These are phyloP conservation scores for Croton setiger DNA, from an alignment of 441 rosid genomes.

Conservation along the genomic window DNA sequence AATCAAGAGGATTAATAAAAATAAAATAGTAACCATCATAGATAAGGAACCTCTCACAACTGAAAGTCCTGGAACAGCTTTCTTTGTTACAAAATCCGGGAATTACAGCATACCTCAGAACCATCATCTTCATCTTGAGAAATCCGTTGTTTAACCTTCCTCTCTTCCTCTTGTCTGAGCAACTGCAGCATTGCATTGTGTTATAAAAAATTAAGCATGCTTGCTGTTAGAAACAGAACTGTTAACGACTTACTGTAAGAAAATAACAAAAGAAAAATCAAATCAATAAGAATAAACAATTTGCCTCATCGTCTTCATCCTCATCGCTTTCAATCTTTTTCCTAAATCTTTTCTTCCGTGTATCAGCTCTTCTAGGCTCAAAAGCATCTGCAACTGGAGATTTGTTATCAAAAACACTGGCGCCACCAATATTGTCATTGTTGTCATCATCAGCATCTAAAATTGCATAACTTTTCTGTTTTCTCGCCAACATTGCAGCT, in stretches of 20 bases:
- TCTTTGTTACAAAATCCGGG: background rate
- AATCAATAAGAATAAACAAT: constrained; percentile 25
- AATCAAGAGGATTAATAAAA: background rate
- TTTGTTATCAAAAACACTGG: constrained; percentile 26
- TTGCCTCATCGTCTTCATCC: constrained; percentile 73
- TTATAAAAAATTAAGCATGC: constrained; percentile 13
- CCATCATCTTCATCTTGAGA: constrained; percentile 61
- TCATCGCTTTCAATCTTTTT: constrained; percentile 68
- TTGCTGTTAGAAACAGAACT: constrained; percentile 19
- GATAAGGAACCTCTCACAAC: background rate
- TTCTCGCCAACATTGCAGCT: constrained; percentile 73
- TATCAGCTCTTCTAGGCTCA: constrained; percentile 43
- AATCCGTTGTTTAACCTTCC: constrained; percentile 55
- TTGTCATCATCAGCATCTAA: constrained; percentile 66
- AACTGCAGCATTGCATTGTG: constrained; percentile 43
- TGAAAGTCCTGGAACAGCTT: background rate
- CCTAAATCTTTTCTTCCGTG: constrained; percentile 67
- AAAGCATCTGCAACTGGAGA: constrained; percentile 30
- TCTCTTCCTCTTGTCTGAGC: constrained; percentile 35
- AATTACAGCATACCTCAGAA: constrained; percentile 60
- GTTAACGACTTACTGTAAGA: constrained; percentile 26
- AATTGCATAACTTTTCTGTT: constrained; percentile 61
- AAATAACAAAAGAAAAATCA: constrained; percentile 18
- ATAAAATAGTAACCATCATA: background rate
- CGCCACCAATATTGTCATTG: constrained; percentile 38